These are phyloP conservation scores for Herpetospermum pedunculosum DNA, from an alignment of 306 rosid species.

Conservation along the genomic window DNA sequence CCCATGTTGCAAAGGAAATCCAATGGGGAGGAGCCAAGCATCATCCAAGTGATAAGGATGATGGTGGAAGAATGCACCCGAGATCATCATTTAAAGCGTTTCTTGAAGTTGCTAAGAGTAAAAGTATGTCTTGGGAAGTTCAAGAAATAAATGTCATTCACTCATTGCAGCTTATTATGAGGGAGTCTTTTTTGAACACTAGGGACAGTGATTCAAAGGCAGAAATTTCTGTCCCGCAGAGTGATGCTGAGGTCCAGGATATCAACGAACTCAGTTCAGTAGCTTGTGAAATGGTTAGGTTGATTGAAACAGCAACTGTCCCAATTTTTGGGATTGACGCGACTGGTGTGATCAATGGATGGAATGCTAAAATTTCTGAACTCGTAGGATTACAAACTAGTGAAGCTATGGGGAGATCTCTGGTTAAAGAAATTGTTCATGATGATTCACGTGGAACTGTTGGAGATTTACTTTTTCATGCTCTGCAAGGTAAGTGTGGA, in stretches of 20 bases:
- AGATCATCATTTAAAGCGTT: constrained; percentile 67
- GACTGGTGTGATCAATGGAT: constrained; percentile 59
- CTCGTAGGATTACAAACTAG: constrained; percentile 40
- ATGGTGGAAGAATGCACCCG: constrained; percentile 60
- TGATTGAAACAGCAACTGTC: constrained; percentile 75
- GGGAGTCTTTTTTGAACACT: constrained; percentile 42
- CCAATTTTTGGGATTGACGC: constrained; percentile 76
- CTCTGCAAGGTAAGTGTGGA: constrained; percentile 47
- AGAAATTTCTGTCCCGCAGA: constrained; percentile 7
- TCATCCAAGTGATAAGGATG: constrained; percentile 61
- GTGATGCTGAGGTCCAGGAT: constrained; percentile 20
- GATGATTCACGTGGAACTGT: constrained; percentile 37
- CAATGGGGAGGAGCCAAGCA: constrained; percentile 90
- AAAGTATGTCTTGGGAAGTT: constrained; percentile 71
- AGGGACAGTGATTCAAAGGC: constrained; percentile 28
- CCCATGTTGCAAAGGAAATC: constrained; percentile 57
- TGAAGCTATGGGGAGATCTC: constrained; percentile 60
- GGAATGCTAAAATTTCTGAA: constrained; percentile 67
- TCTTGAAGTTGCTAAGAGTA: constrained; percentile 59
- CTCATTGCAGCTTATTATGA: constrained; percentile 61
- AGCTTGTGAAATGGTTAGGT: constrained; percentile 72
- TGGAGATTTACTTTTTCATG: constrained; percentile 29
- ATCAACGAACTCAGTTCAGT: constrained; percentile 49
- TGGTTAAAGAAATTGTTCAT: constrained; percentile 46
- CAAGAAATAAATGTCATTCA: constrained; percentile 73